Base-by-base conservation (phyloP, 2,329 filamentous ascomycete species). In the Parasarocladium wereldwijsianum region DNA sequence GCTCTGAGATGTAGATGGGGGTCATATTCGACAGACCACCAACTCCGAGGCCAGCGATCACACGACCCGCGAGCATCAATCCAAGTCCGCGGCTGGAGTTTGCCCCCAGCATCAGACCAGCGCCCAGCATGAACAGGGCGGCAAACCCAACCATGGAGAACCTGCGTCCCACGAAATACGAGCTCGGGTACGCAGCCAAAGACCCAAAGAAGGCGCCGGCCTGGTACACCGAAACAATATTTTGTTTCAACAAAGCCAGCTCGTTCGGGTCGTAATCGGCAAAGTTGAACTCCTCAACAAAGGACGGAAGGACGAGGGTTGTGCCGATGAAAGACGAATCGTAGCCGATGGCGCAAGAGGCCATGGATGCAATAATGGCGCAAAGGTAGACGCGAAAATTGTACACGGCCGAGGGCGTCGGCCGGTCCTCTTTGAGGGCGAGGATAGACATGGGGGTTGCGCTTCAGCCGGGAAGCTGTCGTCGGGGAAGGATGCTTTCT, bases 201-300 rank as follows among this genome's bases (percentile, higher is more conserved):
- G 14, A 70, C 29, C 82, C 82, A 41, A 87, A 86, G 57, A 90
- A 86, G 35, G 80, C 80, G 35, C 81, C 81, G 8, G 81, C 82
- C 52, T 87, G 82, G 55, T 83, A 86, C 32, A 78, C 69, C 16
- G 76, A 84, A 30, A 85, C 80, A 36, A 86, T 84, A 49, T 86
- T 87, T 42, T 75, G 61, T 43, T 72, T 75, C 27, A 79, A 57
- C 4, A 79, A 52, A 17, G 72, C 64, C 16, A 73, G 54, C n/a
- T 66, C 45, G 3, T 42, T 32, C 0, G 47, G 32, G 4, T 46
- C 51, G 53, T 75, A 66, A 3, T 52, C 43, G 3, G 49, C 55
- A 41, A 85, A 76, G 10, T 58, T 42, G 48, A 30, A 30, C 21
- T 30, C 28, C 6, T 7, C 9, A 11, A 11, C 17, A 21, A 30